Evolutionary conservation across 2,329 filamentous ascomycete species (phyloP).

Genomic region (Phialophora expanda): DNA sequence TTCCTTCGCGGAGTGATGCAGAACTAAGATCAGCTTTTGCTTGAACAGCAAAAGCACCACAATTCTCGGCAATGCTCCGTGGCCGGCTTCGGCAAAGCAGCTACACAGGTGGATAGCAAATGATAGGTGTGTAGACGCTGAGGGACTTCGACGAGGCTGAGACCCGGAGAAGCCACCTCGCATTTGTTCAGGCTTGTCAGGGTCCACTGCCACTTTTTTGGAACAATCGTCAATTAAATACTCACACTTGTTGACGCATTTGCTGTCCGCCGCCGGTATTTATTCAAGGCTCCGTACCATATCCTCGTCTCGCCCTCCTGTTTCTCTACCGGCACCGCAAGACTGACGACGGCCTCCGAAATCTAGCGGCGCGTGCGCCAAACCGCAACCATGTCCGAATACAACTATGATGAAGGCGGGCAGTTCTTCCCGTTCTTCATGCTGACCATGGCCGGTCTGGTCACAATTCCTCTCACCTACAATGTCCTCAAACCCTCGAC

Average conservation of each 20-base stretch:
- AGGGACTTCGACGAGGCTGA: constrained; percentile 1
- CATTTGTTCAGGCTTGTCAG: constrained; percentile 1
- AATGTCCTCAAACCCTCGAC: constrained; percentile 72
- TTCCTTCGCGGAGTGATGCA: neutral
- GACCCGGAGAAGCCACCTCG: constrained; percentile 4
- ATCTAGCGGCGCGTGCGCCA: constrained; percentile 20
- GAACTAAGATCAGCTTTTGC: neutral
- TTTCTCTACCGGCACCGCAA: neutral
- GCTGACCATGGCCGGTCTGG: constrained; percentile 82
- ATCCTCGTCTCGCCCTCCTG: neutral
- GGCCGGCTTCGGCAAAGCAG: neutral
- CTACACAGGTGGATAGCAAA: neutral
- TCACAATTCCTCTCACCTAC: constrained; percentile 90
- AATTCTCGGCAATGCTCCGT: neutral
- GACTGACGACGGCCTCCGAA: neutral
- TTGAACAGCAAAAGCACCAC: neutral
- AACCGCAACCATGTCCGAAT: constrained; percentile 66
- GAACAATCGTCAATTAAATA: neutral
- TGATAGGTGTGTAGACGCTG: neutral
- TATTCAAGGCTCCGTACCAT: neutral
- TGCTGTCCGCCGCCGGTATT: neutral
- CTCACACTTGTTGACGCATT: neutral
- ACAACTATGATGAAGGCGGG: constrained; percentile 97
- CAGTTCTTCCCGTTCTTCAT: constrained; percentile 99
- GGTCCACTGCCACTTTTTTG: constrained; percentile 7